These are phyloP conservation scores for Ceratobasidium sp. DNA, from an alignment of 1,284 basidiomycete genomes.

Conservation along the genomic window DNA sequence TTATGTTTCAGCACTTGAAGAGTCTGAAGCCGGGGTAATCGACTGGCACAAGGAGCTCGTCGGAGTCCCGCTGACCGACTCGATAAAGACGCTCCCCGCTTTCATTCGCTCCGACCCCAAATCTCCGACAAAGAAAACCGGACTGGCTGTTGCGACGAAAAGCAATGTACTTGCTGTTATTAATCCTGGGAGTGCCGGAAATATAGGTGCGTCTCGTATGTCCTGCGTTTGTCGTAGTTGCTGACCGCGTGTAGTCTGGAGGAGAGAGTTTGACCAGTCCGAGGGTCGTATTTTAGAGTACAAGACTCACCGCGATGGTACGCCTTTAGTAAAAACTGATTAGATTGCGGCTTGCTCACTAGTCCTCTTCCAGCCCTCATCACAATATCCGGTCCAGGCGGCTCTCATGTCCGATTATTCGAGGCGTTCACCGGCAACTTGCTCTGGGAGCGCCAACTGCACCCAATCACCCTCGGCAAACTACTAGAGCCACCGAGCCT, in stretches of 20 bases:
- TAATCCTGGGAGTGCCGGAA: conserved; percentile 68
- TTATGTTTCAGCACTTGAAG: conserved; percentile 58
- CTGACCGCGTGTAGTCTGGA: conserved; percentile 67
- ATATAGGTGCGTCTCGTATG: conserved; percentile 62
- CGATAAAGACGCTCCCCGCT: conserved; percentile 59
- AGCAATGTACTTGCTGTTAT: conserved; percentile 83
- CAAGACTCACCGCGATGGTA: conserved; percentile 66
- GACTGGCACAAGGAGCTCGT: conserved; percentile 85
- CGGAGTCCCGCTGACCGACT: conserved; percentile 67
- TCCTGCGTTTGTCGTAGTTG: background rate
- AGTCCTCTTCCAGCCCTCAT: conserved; percentile 61
- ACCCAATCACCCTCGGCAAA: conserved; percentile 55
- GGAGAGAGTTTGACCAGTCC: conserved; percentile 67
- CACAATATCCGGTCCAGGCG: conserved; percentile 77
- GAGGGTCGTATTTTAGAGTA: conserved; percentile 76
- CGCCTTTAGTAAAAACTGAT: conserved; percentile 37
- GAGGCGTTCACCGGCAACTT: conserved; percentile 70
- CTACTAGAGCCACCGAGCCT: conserved; percentile 59
- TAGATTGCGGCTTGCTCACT: background rate
- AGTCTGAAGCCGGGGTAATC: conserved; percentile 78
- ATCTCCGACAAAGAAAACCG: conserved; percentile 46
- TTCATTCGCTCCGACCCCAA: conserved; percentile 53
- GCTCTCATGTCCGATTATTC: conserved; percentile 73
- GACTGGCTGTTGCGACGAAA: conserved; percentile 72
- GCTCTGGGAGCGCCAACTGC: conserved; percentile 69